Conservation (phyloP, 169 alveolate genomes). For the Eimeria acervulina region DNA sequence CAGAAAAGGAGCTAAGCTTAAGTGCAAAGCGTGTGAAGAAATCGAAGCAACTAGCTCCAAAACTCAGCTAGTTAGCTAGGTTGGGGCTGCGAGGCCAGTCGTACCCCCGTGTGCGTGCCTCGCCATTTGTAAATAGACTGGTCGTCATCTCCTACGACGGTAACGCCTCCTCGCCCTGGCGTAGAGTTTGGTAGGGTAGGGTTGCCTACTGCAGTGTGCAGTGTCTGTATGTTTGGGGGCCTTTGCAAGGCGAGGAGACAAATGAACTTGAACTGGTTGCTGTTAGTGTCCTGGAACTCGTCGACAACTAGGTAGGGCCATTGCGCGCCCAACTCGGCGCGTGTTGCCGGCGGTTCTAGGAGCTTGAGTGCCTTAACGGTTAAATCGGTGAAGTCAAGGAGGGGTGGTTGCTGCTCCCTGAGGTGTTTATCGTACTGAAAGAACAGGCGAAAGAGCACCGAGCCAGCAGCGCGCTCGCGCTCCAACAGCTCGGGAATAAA, state of each 20-base stretch:
- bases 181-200: not conserved
- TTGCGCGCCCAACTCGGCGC: slow-evolving; percentile 78
- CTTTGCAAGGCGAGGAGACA: slow-evolving; percentile 52
- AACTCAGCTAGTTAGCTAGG: not conserved
- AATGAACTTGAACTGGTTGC: slow-evolving; percentile 87
- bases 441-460: slow-evolving; percentile 61
- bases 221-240: not conserved
- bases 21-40: not conserved
- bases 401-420: slow-evolving; percentile 82
- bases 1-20: not conserved
- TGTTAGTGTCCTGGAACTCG: slow-evolving; percentile 91
- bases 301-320: slow-evolving; percentile 89
- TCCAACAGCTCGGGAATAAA: slow-evolving; percentile 59
- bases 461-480: slow-evolving; percentile 68
- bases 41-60: not conserved
- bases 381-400: slow-evolving; percentile 87
- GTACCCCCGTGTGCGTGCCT: slow-evolving; percentile 88
- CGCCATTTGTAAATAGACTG: slow-evolving; percentile 91
- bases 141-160: slow-evolving; percentile 92
- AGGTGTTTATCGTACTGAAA: slow-evolving; percentile 79
- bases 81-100: slow-evolving; percentile 12
- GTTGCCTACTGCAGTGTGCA: not conserved
- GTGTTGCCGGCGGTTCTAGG: slow-evolving; percentile 81
- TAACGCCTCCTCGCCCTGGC: slow-evolving; percentile 82
- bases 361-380: slow-evolving; percentile 81